Conservation (phyloP, 2,329 filamentous ascomycete species). For the Penicillium occitanis region DNA sequence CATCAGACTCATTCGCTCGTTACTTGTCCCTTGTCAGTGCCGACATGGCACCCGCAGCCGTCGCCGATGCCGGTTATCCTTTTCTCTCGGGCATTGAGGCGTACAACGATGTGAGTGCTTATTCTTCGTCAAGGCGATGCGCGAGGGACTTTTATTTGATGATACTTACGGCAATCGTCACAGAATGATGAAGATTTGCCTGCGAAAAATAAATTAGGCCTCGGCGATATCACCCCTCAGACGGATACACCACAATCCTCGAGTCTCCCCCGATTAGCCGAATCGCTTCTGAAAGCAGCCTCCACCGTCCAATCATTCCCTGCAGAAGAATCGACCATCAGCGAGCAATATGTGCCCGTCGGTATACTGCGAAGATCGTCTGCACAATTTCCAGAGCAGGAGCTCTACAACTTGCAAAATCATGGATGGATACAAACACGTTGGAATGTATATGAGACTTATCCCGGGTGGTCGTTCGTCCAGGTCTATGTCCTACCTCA, state of each 20-base stretch:
- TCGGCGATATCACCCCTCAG: constrained; percentile 1
- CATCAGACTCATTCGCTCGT: not conserved
- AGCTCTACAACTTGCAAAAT: constrained; percentile 32
- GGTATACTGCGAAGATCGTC: constrained; percentile 30
- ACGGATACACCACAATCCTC: not conserved
- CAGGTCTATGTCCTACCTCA: constrained; percentile 44
- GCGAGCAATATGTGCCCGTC: constrained; percentile 32
- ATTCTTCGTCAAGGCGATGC: not conserved
- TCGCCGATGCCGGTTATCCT: constrained; percentile 7
- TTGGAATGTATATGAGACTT: constrained; percentile 23
- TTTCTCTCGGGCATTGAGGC: constrained; percentile 15
- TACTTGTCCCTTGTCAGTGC: not conserved
- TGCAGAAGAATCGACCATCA: constrained; percentile 20
- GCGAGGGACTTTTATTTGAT: not conserved
- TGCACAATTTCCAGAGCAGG: constrained; percentile 24
- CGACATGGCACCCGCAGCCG: constrained; percentile 13
- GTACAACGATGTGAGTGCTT: constrained; percentile 10
- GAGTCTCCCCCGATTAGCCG: not conserved
- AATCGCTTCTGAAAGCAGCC: not conserved
- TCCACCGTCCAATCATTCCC: not conserved
- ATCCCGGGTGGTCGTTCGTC: constrained; percentile 27
- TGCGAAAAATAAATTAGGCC: not conserved
- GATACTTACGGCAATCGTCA: not conserved
- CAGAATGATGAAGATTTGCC: not conserved
- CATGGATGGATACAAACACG: constrained; percentile 39